Conservation (phyloP, 2,329 filamentous ascomycete species). For the Aspergillus tanneri region DNA sequence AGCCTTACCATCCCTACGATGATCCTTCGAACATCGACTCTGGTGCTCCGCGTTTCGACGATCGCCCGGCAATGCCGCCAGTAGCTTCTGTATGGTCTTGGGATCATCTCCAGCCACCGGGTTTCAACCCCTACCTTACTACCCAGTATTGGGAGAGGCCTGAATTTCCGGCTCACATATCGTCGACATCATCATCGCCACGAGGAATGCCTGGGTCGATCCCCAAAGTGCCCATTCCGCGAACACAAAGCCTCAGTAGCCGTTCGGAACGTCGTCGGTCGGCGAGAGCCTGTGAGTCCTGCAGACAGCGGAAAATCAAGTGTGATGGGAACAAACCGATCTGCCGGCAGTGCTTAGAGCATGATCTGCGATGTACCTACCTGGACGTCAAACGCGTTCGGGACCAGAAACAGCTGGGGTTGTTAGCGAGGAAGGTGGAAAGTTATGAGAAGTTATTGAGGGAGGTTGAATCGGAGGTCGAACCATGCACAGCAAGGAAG, state of each 20-base stretch:
- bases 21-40: background rate
- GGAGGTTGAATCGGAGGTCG: constrained; percentile 26
- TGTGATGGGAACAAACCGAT: constrained; percentile 32
- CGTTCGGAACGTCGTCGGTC: constrained; percentile 28
- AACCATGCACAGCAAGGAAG: constrained; percentile 18
- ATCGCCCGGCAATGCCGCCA: background rate
- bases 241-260: constrained; percentile 20
- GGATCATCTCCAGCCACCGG: constrained; percentile 3
- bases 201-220: background rate
- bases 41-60: background rate
- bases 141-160: constrained; percentile 3
- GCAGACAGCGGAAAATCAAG: constrained; percentile 37
- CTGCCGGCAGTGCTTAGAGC: constrained; percentile 30
- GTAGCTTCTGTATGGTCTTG: constrained; percentile 16
- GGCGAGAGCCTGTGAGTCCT: constrained; percentile 37
- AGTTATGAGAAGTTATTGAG: constrained; percentile 30
- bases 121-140: constrained; percentile 12
- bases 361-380: constrained; percentile 28
- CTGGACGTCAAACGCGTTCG: constrained; percentile 38
- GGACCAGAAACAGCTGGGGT: constrained; percentile 34
- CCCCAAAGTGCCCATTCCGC: constrained; percentile 33
- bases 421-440: constrained; percentile 25
- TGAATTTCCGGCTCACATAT: constrained; percentile 2
- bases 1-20: background rate
- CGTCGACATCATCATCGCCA: constrained; percentile 10